These are phyloP conservation scores for Coemansia sp. DNA, from an alignment of 371 early-diverging fungal genomes.

Conservation along the genomic window DNA sequence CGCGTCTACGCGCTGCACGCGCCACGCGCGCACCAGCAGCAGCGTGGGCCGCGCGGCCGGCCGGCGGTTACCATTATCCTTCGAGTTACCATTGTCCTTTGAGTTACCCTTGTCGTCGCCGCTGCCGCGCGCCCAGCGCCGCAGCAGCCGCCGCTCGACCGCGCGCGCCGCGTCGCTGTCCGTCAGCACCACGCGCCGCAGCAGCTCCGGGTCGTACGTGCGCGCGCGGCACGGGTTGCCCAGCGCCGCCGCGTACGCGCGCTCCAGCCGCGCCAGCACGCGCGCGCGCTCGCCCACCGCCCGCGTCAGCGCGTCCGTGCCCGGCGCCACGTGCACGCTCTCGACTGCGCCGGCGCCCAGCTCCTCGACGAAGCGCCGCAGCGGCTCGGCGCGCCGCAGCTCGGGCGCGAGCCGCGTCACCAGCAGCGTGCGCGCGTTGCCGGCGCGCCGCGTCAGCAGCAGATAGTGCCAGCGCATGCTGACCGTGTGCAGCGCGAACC, in stretches of 20 bases:
- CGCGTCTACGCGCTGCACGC: conserved; percentile 27
- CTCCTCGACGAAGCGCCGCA: conserved; percentile 29
- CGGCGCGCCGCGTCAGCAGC: conserved; percentile 42
- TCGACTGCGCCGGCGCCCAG: conserved; percentile 44
- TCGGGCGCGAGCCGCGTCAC: conserved; percentile 41
- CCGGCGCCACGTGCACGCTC: conserved; percentile 35
- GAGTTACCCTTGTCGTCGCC: background rate
- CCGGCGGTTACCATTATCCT: background rate
- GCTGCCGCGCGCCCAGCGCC: conserved; percentile 23
- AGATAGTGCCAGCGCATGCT: conserved; percentile 51
- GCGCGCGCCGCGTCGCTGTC: conserved; percentile 31
- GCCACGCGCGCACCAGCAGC: conserved; percentile 23
- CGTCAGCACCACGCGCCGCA: conserved; percentile 34
- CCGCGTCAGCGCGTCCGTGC: conserved; percentile 11
- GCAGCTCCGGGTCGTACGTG: conserved; percentile 43
- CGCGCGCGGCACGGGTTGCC: conserved; percentile 50
- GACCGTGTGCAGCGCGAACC: conserved; percentile 44
- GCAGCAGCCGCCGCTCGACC: conserved; percentile 28
- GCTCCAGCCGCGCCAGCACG: conserved; percentile 30
- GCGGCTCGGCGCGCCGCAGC: conserved; percentile 22
- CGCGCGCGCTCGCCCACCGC: conserved; percentile 27
- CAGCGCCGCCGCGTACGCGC: conserved; percentile 19
- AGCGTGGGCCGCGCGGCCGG: conserved; percentile 7
- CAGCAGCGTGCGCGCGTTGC: conserved; percentile 49
- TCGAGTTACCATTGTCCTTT: background rate